Conservation (phyloP, 148 eudicot species). For the Rhododendron kiyosumense region DNA sequence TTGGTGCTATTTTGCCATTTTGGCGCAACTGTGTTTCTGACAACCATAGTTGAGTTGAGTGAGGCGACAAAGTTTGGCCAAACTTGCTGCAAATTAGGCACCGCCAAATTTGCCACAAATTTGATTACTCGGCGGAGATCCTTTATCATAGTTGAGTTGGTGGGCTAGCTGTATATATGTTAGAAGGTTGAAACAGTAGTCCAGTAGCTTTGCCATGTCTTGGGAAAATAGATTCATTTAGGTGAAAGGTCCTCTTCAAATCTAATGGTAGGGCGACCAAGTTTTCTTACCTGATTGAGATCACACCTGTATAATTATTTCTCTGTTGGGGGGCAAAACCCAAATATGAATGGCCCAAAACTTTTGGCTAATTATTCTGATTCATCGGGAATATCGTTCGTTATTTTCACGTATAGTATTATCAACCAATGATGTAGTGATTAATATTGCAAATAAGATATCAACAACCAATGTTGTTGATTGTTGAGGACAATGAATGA, state of each 20-base stretch:
- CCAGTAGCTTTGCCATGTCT: background rate
- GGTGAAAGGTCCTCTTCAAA: conserved; percentile 2
- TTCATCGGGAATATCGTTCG: background rate
- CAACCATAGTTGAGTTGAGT: background rate
- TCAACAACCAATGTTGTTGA: background rate
- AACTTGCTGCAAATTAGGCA: background rate
- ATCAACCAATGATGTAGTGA: background rate
- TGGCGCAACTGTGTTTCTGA: background rate
- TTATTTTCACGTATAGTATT: background rate
- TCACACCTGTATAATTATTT: background rate
- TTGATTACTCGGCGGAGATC: background rate
- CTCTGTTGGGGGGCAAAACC: background rate
- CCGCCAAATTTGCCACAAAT: background rate
- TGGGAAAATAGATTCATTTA: background rate
- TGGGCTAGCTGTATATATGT: background rate
- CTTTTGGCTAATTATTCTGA: background rate
- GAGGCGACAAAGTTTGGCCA: background rate
- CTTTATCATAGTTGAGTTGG: background rate
- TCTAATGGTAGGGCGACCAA: conserved; percentile 1
- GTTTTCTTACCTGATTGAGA: background rate
- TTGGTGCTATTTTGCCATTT: no score
- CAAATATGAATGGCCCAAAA: background rate
- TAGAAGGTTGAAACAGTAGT: background rate
- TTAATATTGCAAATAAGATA: background rate
- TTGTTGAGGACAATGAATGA: background rate